Evolutionary conservation across 1,284 basidiomycete genomes (phyloP).

Genomic region (Ustilago shanxiensis): DNA sequence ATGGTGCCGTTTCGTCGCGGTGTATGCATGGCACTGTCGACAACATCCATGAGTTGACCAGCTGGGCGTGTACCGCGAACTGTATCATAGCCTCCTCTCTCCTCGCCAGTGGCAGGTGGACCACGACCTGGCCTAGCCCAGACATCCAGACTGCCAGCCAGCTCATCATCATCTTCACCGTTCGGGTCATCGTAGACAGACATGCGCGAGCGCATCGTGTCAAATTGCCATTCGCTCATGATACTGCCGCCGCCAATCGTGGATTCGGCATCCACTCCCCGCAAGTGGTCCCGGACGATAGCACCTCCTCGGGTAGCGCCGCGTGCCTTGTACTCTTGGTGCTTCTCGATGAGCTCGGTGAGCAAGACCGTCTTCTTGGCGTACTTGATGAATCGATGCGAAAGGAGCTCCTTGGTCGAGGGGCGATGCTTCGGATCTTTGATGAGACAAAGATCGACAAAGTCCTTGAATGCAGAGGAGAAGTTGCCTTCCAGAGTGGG

Average conservation of each 20-base stretch:
- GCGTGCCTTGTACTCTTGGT: conserved; percentile 67
- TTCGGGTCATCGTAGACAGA: conserved; percentile 72
- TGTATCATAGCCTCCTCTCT: conserved; percentile 66
- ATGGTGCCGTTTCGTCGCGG: conserved; percentile 36
- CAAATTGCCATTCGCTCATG: conserved; percentile 94
- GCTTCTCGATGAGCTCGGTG: conserved; percentile 82
- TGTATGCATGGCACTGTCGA: conserved; percentile 51
- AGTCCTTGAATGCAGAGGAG: conserved; percentile 88
- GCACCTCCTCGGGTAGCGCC: conserved; percentile 55
- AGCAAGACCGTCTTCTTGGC: conserved; percentile 83
- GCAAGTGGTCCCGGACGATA: conserved; percentile 54
- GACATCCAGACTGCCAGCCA: conserved; percentile 47
- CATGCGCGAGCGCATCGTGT: conserved; percentile 80
- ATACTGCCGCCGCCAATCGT: conserved; percentile 74
- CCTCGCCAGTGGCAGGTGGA: conserved; percentile 66
- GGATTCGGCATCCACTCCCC: conserved; percentile 43
- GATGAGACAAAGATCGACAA: conserved; percentile 88
- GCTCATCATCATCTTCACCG: conserved; percentile 75
- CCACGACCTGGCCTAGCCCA: conserved; percentile 61
- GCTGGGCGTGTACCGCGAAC: conserved; percentile 56
- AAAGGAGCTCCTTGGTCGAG: conserved; percentile 87
- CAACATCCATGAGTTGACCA: conserved; percentile 54
- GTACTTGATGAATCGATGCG: conserved; percentile 88
- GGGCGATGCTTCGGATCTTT: conserved; percentile 92
- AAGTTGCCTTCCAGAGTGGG: conserved; percentile 89